Conservation (phyloP, 768 basidiomycete genomes). For the Trichaptum fuscoviolaceum region DNA sequence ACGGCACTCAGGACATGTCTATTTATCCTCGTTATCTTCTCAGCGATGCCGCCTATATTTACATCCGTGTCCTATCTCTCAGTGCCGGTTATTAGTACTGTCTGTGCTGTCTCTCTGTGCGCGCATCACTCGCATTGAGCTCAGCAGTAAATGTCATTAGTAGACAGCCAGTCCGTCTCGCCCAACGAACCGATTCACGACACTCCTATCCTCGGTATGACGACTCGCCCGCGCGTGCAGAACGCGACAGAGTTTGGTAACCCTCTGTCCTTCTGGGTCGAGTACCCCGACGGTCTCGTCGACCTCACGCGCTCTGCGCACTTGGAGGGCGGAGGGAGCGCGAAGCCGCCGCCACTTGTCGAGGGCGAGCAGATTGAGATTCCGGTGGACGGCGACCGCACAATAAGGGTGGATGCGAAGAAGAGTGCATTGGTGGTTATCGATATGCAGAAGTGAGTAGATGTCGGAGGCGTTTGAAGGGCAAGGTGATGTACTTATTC, state of each 20-base stretch:
- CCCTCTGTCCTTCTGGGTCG: slow-evolving; percentile 56
- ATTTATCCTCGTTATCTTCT: slow-evolving; percentile 1
- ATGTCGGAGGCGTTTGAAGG: slow-evolving; percentile 7
- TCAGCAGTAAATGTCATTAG: neutral
- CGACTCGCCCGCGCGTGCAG: slow-evolving; percentile 39
- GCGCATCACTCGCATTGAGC: neutral
- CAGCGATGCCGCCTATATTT: neutral
- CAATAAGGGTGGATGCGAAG: slow-evolving; percentile 43
- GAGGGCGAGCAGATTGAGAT: slow-evolving; percentile 44
- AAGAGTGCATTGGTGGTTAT: slow-evolving; percentile 55
- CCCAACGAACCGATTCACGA: slow-evolving; percentile 24
- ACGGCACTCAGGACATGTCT: neutral
- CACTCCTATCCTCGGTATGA: slow-evolving; percentile 40
- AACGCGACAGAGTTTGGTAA: slow-evolving; percentile 50
- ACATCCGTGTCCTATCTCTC: neutral
- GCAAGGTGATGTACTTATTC: slow-evolving; percentile 5
- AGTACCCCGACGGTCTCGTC: slow-evolving; percentile 59
- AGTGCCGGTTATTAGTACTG: neutral
- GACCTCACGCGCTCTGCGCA: slow-evolving; percentile 51
- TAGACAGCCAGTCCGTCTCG: neutral
- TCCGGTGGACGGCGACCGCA: slow-evolving; percentile 45
- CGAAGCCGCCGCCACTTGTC: slow-evolving; percentile 26
- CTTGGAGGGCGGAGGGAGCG: slow-evolving; percentile 19
- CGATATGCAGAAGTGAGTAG: slow-evolving; percentile 67
- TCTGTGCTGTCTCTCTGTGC: neutral